These are phyloP conservation scores for Leishmania braziliensis DNA, from an alignment of 208 protist genomes.

Conservation along the genomic window DNA sequence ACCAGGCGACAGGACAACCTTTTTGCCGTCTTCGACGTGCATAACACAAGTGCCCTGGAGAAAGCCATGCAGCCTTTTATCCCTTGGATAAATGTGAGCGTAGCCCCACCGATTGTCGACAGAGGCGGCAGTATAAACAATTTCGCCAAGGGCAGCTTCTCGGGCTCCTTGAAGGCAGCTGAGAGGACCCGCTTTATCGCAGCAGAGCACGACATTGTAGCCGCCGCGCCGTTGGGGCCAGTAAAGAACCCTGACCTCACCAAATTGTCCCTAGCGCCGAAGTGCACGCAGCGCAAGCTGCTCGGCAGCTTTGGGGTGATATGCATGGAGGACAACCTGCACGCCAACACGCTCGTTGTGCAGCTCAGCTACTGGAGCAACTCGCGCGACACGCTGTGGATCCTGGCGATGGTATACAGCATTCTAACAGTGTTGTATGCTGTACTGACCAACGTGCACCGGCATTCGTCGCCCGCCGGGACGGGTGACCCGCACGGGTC, in stretches of 20 bases:
- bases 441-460: constrained; percentile 49
- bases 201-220: neutral
- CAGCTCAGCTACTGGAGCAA: constrained; percentile 75
- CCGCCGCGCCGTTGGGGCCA: neutral
- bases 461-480: constrained; percentile 10
- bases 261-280: neutral
- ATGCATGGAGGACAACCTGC: constrained; percentile 70
- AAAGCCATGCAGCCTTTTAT: constrained; percentile 42
- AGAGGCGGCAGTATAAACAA: neutral
- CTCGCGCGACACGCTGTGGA: constrained; percentile 66
- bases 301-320: constrained; percentile 51
- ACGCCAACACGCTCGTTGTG: constrained; percentile 60
- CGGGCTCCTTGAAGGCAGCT: neutral
- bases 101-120: neutral
- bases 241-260: neutral
- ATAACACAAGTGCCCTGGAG: constrained; percentile 40
- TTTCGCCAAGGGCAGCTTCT: neutral
- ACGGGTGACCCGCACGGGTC: neutral
- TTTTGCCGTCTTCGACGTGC: constrained; percentile 49
- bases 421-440: constrained; percentile 61
- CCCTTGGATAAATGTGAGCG: constrained; percentile 10
- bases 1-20: constrained; percentile 54
- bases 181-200: neutral
- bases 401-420: constrained; percentile 72
- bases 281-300: constrained; percentile 34